Evolutionary conservation across 2,329 filamentous ascomycete genomes (phyloP).

Genomic region (Bimuria novae-zelandiae): DNA sequence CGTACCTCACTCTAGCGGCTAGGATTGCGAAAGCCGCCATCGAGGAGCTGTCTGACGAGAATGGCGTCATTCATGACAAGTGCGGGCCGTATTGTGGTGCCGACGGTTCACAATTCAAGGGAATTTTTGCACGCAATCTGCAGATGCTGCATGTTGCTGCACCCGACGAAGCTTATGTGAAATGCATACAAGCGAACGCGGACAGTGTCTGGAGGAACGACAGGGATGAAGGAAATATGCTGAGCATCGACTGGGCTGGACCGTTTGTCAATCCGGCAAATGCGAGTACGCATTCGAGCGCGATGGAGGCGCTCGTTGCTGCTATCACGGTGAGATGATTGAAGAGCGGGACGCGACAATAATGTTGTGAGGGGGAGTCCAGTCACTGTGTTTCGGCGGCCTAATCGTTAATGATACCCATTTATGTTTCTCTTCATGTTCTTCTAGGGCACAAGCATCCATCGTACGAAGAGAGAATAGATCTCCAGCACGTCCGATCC

Average conservation of each 20-base stretch:
- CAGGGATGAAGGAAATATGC: conserved; percentile 54
- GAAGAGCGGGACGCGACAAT: neutral
- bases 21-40: conserved; percentile 48
- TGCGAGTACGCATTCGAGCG: conserved; percentile 67
- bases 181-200: conserved; percentile 65
- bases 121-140: conserved; percentile 70
- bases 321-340: conserved; percentile 46
- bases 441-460: too few species aligned
- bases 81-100: conserved; percentile 47
- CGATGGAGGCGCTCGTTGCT: conserved; percentile 69
- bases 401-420: conserved; percentile 22
- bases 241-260: conserved; percentile 70
- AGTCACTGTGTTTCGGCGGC: too few species aligned
- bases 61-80: conserved; percentile 49
- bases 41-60: conserved; percentile 37
- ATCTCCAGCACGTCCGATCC: too few species aligned
- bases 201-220: conserved; percentile 67
- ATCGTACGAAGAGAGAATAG: too few species aligned
- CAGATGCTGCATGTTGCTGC: conserved; percentile 59
- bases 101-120: conserved; percentile 70
- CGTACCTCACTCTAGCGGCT: conserved; percentile 43
- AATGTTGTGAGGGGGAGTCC: too few species aligned
- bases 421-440: neutral
- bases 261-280: conserved; percentile 57
- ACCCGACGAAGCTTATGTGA: conserved; percentile 55